Percentiles rank a stretch among this genome's conserved stretches.
Evolutionary conservation across 106 monocot species (phyloP).

Genomic region (Acanthochlamys bracteata): DNA sequence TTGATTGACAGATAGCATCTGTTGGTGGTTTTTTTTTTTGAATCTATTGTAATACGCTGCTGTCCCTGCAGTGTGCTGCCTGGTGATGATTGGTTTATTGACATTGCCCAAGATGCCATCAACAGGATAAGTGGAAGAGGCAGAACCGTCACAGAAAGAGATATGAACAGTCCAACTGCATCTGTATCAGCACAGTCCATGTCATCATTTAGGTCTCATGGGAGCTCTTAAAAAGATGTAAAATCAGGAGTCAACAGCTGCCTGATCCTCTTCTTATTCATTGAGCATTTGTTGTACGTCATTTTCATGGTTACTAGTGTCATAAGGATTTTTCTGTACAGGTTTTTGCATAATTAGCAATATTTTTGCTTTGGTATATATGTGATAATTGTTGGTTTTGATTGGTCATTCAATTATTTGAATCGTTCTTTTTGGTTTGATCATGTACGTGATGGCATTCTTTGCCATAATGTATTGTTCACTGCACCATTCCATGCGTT

Average conservation of each 20-base stretch:
- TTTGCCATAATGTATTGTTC: too few species aligned
- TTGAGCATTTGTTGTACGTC: not conserved
- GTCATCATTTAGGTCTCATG: conserved; percentile 71
- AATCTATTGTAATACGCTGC: not conserved
- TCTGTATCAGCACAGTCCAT: conserved; percentile 79
- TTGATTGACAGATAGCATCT: not conserved
- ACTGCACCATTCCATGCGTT: too few species aligned
- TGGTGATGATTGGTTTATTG: conserved; percentile 77
- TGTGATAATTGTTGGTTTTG: not conserved
- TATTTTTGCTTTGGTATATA: conserved; percentile 1
- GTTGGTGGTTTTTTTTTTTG: not conserved
- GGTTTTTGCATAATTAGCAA: conserved; percentile 28
- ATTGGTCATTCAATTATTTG: not conserved
- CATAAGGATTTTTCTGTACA: conserved; percentile 5
- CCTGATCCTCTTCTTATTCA: not conserved
- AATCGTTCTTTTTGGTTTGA: too few species aligned
- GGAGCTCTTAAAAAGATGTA: conserved; percentile 33
- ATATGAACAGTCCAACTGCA: conserved; percentile 77
- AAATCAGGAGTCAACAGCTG: not conserved
- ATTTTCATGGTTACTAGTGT: not conserved
- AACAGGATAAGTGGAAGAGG: conserved; percentile 49
- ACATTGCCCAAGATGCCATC: conserved; percentile 61
- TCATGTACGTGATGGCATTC: too few species aligned
- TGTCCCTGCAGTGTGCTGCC: conserved; percentile 61
- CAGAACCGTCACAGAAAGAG: conserved; percentile 51